Evolutionary conservation across 106 monocot species (phyloP).

Genomic region (Dactylorhiza incarnata): DNA sequence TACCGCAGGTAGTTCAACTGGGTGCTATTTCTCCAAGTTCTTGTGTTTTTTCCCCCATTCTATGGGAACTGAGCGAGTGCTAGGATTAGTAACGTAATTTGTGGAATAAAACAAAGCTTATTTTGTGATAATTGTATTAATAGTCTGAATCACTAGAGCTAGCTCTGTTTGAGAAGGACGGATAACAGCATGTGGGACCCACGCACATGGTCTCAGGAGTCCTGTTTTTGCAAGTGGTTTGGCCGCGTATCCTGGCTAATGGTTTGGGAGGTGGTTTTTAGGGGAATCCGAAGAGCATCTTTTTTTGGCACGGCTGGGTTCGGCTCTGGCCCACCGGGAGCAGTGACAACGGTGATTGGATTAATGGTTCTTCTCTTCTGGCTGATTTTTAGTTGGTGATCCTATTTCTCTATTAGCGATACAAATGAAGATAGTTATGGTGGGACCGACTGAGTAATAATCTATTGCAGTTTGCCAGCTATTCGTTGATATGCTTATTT

Average conservation of each 20-base stretch:
- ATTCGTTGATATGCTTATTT: too few species aligned
- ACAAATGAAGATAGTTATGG: background rate
- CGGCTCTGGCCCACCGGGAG: background rate
- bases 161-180: too few species aligned
- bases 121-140: background rate
- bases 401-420: background rate
- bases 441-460: background rate
- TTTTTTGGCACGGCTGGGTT: background rate
- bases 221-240: background rate
- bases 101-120: background rate
- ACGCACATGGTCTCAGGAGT: background rate
- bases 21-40: background rate
- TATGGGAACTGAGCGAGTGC: background rate
- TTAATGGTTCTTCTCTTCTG: too few species aligned
- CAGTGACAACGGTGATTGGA: background rate
- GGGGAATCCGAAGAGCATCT: background rate
- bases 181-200: background rate
- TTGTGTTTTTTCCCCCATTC: too few species aligned
- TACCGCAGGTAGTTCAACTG: background rate
- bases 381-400: too few species aligned
- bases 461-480: constrained; percentile 1
- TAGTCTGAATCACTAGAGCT: background rate
- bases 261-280: background rate
- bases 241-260: background rate
- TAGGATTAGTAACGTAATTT: constrained; percentile 3